Evolutionary conservation across 176 grass and related monocot genomes (phyloP), one percentile per base, ranked within the genome.

Genomic region (Canna indica): DNA sequence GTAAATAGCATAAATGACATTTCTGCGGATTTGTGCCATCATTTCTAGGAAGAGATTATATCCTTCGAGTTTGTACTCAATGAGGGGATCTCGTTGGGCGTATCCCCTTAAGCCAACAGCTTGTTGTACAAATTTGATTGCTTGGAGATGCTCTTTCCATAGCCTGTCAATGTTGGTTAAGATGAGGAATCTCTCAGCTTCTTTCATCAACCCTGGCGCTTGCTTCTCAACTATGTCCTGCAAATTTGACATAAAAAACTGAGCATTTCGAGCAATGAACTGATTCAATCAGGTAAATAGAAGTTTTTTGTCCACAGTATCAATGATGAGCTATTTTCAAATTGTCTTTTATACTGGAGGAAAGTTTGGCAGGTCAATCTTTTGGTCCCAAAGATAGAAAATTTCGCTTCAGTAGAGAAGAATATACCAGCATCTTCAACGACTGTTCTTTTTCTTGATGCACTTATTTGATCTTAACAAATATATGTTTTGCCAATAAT

Each of bases 1-100:
- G 80, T 97, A 97, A 28, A 97, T 84, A 46, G 93, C 80, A 80
- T 97, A 92, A 79, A 97, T 97, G 78, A 97, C 93, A 81, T 97
- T 97, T 77, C 93, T 84, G 28, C 93, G 76, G 71, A 97, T 91
- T 78, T 97, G 93, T 38, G 93, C 93, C 93, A 97, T 97, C 93
- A 92, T 97, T 68, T 97, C 88, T 69, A 97, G 81, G 81, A 97
- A 92, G 73, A 97, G 88, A 73, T 97, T 97, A 83, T 97, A 92
- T 73, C 93, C 93, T 75, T 97, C 93, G 22, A 92, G 84, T 80
- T 97, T 97, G 63, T 97, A 92, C 75, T 97, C 93, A 0, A 97
- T 97, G 67, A 97, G 84, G 50, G 93, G 93, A 82, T 97, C 93
- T 68, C 93, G 70, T 75, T 97, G 93, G 8, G 93, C 93, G 71